Percentiles rank a stretch among this genome's conserved stretches.
Evolutionary conservation across 148 eudicot species (phyloP).

Genomic region (Diospyros kaki): DNA sequence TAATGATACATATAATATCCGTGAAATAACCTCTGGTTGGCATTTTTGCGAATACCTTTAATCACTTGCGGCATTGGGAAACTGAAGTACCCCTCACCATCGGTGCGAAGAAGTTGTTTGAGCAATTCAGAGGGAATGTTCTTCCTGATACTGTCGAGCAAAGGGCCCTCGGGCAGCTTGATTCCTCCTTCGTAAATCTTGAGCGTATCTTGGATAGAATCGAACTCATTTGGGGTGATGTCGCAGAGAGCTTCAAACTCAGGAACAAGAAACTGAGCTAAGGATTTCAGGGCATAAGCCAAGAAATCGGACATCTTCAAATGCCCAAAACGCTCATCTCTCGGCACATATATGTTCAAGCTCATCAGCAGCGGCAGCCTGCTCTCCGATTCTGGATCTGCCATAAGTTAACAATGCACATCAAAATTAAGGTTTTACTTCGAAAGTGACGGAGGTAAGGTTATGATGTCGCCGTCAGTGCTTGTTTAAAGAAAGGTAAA

Average conservation of each 20-base stretch:
- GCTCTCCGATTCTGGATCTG: conserved; percentile 72
- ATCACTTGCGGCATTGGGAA: conserved; percentile 54
- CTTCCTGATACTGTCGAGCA: conserved; percentile 22
- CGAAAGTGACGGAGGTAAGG: too few species aligned
- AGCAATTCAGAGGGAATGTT: conserved; percentile 48
- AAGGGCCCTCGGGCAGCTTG: conserved; percentile 30
- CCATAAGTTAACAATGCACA: too few species aligned
- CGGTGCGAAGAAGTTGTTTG: conserved; percentile 43
- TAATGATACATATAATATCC: too few species aligned
- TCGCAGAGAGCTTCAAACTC: conserved; percentile 31
- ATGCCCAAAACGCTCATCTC: conserved; percentile 72
- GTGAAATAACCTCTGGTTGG: too few species aligned
- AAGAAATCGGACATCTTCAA: conserved; percentile 59
- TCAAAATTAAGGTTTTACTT: too few species aligned
- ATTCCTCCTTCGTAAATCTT: conserved; percentile 48
- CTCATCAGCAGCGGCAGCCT: conserved; percentile 49
- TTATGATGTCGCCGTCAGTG: too few species aligned
- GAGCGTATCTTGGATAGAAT: conserved; percentile 37
- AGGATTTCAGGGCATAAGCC: conserved; percentile 38
- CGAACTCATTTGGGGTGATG: conserved; percentile 41
- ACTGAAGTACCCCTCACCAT: conserved; percentile 49
- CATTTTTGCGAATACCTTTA: conserved; percentile 30
- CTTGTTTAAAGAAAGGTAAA: too few species aligned
- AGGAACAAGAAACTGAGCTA: conserved; percentile 31
- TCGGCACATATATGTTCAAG: conserved; percentile 65